Evolutionary conservation across 176 grass and related monocot genomes (phyloP).

Genomic region (Musa troglodytarum): DNA sequence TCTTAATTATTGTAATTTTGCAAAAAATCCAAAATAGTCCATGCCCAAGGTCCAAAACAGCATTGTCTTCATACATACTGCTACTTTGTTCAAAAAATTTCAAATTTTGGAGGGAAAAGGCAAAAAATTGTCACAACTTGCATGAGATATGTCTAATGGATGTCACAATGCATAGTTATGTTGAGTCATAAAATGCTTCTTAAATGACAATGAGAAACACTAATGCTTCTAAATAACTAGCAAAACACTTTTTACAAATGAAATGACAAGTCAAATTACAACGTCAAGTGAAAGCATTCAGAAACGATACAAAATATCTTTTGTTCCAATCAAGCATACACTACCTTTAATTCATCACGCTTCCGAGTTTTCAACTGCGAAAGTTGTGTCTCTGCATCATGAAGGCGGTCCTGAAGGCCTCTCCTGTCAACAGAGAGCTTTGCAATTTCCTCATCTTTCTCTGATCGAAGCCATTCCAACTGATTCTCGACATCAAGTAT

Average conservation of each 20-base stretch:
- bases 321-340: not conserved
- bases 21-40: no score
- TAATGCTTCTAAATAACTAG: not conserved
- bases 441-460: conserved; percentile 76
- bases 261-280: no score
- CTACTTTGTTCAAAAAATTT: no score
- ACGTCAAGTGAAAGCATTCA: no score
- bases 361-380: conserved; percentile 61
- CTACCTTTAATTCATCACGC: conserved; percentile 80
- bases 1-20: no score
- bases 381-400: conserved; percentile 75
- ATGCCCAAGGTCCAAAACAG: no score
- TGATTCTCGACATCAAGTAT: conserved; percentile 70
- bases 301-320: no score
- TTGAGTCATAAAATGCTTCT: not conserved
- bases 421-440: conserved; percentile 70
- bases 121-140: no score
- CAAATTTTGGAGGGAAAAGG: no score
- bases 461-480: conserved; percentile 90
- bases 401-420: conserved; percentile 62
- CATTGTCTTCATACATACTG: no score
- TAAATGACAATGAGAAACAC: no score
- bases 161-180: not conserved
- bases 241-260: not conserved
- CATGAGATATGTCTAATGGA: not conserved